phyloP scores from a whole-genome alignment of 495 filamentous ascomycete species.

The Aspergillus egyptiacus region DNA sequence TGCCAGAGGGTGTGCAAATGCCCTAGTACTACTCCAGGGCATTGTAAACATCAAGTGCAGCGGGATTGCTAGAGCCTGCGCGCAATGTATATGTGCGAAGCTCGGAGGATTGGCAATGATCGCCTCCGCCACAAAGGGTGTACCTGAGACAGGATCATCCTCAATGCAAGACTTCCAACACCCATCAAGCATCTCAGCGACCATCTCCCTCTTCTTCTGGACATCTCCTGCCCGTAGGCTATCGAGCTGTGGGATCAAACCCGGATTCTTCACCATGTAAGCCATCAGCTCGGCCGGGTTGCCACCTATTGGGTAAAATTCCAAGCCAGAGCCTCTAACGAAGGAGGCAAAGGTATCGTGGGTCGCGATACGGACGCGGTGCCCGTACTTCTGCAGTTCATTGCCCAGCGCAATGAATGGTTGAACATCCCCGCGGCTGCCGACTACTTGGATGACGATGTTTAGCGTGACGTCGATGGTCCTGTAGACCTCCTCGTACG shows the following conservation, averaged over 20 bases:
- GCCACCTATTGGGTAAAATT: constrained; percentile 61
- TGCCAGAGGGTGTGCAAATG: constrained; percentile 53
- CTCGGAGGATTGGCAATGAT: constrained; percentile 65
- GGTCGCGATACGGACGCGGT: constrained; percentile 58
- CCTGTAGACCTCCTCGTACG: constrained; percentile 9
- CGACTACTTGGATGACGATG: constrained; percentile 51
- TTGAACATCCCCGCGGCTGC: constrained; percentile 50
- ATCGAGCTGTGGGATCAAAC: constrained; percentile 43
- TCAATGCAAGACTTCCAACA: constrained; percentile 61
- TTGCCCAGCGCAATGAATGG: constrained; percentile 50
- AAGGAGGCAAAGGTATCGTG: constrained; percentile 56
- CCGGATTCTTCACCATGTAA: constrained; percentile 52
- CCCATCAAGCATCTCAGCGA: constrained; percentile 57
- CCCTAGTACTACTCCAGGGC: constrained; percentile 51
- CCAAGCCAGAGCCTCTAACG: constrained; percentile 46
- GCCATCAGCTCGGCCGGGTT: constrained; percentile 61
- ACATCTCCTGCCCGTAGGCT: constrained; percentile 44
- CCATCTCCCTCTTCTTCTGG: constrained; percentile 37
- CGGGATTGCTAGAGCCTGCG: constrained; percentile 54
- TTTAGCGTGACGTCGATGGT: constrained; percentile 28
- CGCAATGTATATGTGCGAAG: constrained; percentile 62
- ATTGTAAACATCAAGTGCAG: constrained; percentile 64
- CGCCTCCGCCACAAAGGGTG: constrained; percentile 59
- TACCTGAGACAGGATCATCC: constrained; percentile 42
- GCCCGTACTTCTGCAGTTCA: constrained; percentile 39